A percentile compares a stretch with the other conserved stretches of the same genome.
These are phyloP conservation scores for Boletales sp. DNA, from an alignment of 768 basidiomycete species.

Conservation along the genomic window DNA sequence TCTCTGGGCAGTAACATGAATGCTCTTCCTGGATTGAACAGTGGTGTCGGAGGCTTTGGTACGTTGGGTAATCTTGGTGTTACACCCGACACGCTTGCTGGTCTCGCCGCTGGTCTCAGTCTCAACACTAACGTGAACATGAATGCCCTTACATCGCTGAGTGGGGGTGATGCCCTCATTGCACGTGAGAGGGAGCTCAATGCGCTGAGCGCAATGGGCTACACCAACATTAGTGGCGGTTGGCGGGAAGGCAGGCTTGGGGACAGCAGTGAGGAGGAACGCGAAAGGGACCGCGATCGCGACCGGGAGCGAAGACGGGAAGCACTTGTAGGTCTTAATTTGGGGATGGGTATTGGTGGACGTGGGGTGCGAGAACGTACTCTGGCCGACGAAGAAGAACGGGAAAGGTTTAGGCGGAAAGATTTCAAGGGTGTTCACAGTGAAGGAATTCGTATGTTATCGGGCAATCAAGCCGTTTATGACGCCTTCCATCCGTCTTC, in stretches of 20 bases:
- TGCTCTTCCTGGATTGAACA: conserved; percentile 20
- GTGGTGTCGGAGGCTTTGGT: conserved; percentile 27
- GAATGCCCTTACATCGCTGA: conserved; percentile 23
- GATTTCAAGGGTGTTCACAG: conserved; percentile 41
- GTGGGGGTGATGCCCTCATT: conserved; percentile 27
- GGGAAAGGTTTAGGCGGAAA: conserved; percentile 53
- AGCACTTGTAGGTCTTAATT: conserved; percentile 39
- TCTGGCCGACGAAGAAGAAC: conserved; percentile 56
- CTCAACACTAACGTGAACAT: conserved; percentile 27
- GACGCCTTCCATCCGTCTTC: conserved; percentile 77
- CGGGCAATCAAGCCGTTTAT: conserved; percentile 49
- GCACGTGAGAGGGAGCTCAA: conserved; percentile 47
- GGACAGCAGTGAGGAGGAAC: conserved; percentile 32
- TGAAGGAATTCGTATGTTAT: conserved; percentile 35
- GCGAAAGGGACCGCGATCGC: conserved; percentile 48
- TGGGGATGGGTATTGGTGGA: conserved; percentile 24
- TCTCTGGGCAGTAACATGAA: conserved; percentile 26
- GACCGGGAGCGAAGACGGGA: conserved; percentile 40
- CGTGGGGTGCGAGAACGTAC: conserved; percentile 62
- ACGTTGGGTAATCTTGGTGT: conserved; percentile 24
- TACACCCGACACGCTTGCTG: conserved; percentile 25
- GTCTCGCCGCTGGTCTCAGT: conserved; percentile 28
- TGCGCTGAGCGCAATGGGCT: conserved; percentile 46
- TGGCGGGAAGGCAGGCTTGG: conserved; percentile 35
- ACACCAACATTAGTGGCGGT: conserved; percentile 31